Conservation (phyloP, 306 rosid genomes). For the Cucumis melo region DNA sequence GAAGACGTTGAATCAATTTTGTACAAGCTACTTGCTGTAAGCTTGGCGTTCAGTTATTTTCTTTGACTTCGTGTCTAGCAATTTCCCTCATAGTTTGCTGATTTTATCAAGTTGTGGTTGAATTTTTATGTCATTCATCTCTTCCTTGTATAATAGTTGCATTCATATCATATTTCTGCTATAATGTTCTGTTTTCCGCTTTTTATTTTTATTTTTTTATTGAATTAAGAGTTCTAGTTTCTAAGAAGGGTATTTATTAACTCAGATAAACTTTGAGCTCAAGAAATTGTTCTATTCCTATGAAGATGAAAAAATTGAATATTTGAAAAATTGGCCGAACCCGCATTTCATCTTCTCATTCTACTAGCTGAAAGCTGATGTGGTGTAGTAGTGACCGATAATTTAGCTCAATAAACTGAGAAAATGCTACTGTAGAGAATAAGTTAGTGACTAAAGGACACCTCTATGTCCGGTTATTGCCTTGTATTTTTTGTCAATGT, state of each 20-base stretch:
- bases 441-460: not conserved
- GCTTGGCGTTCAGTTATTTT: conserved; percentile 15
- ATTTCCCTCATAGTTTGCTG: not conserved
- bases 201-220: not conserved
- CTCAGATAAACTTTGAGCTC: not conserved
- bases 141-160: not conserved
- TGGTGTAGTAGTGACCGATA: not conserved
- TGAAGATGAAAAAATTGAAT: not conserved
- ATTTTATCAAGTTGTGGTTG: not conserved
- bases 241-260: not conserved
- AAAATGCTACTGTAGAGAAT: not conserved
- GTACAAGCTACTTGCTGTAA: conserved; percentile 78
- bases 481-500: not conserved
- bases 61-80: not conserved
- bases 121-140: not conserved
- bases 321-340: not conserved
- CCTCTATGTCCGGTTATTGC: not conserved
- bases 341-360: not conserved
- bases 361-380: not conserved
- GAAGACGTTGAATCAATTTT: conserved; percentile 94
- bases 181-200: not conserved
- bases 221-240: not conserved
- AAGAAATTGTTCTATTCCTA: not conserved
- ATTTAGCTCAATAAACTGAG: not conserved
- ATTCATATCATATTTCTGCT: not conserved